Percentiles rank a stretch among this genome's conserved stretches.
These are phyloP conservation scores for Pestalotiopsis sp. DNA, from an alignment of 2,329 filamentous ascomycete species.

Conservation along the genomic window DNA sequence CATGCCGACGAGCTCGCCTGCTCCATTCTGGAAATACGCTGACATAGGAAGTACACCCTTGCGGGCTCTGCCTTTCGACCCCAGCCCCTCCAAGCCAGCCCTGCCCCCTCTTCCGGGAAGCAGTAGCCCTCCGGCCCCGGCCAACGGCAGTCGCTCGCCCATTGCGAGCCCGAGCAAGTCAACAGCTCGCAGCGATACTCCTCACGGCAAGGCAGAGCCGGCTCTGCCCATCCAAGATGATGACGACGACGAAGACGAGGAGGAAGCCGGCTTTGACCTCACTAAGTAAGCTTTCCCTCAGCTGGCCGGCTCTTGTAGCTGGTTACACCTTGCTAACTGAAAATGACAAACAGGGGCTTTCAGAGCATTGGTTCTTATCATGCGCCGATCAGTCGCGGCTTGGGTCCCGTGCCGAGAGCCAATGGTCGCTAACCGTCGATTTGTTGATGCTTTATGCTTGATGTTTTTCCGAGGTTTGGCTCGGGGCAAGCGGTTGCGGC, in stretches of 20 bases:
- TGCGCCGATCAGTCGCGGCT: constrained; percentile 36
- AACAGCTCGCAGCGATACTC: constrained; percentile 22
- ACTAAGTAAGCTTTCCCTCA: constrained; percentile 49
- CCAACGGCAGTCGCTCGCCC: constrained; percentile 44
- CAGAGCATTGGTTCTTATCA: constrained; percentile 66
- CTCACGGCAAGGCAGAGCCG: constrained; percentile 19
- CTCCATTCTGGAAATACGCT: constrained; percentile 86
- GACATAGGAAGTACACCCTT: constrained; percentile 75
- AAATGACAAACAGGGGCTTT: constrained; percentile 49
- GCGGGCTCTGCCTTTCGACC: constrained; percentile 50
- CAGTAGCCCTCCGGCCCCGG: constrained; percentile 56
- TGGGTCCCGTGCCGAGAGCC: constrained; percentile 27
- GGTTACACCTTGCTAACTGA: background rate
- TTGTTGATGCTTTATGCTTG: background rate
- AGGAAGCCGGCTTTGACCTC: constrained; percentile 58
- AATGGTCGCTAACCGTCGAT: constrained; percentile 7
- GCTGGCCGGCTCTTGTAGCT: background rate
- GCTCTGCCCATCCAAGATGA: constrained; percentile 23
- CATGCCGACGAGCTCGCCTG: constrained; percentile 82
- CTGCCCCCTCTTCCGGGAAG: constrained; percentile 41
- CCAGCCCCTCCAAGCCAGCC: constrained; percentile 57
- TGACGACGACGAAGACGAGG: constrained; percentile 42
- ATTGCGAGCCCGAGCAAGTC: constrained; percentile 51
- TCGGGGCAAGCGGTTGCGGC: too few species aligned
- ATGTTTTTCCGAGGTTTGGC: background rate